phyloP scores from a whole-genome alignment of 768 basidiomycete genomes.

The Kwoniella sp. region DNA sequence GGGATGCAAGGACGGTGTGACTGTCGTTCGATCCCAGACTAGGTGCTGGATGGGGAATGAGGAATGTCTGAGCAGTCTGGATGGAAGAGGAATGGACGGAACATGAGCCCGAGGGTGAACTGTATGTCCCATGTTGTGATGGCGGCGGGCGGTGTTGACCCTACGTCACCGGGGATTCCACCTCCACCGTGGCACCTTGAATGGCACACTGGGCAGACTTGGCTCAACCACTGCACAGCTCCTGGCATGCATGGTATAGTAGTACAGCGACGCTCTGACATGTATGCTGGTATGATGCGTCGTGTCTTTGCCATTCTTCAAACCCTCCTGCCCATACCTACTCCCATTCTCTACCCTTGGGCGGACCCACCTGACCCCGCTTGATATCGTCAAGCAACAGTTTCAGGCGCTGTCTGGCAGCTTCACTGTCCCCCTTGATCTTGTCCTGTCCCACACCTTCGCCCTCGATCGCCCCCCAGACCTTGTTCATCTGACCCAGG shows the following conservation, averaged over 20 bases:
- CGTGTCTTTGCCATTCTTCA: not conserved
- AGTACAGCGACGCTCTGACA: too few relatives aligned
- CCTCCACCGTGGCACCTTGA: not conserved
- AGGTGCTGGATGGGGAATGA: too few relatives aligned
- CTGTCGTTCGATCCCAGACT: not conserved
- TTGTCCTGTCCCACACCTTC: slow-evolving; percentile 30
- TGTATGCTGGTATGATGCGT: too few relatives aligned
- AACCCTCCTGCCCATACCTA: not conserved
- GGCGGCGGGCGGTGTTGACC: not conserved
- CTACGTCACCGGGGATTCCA: not conserved
- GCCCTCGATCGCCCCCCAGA: slow-evolving; percentile 33
- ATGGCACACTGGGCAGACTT: not conserved
- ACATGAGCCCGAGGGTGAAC: too few relatives aligned
- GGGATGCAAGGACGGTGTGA: not conserved
- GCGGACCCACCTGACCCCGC: not conserved
- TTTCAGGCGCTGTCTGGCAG: slow-evolving; percentile 24
- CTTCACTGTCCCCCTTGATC: slow-evolving; percentile 32
- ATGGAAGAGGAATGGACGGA: too few relatives aligned
- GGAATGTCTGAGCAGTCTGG: too few relatives aligned
- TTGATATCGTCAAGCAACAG: slow-evolving; percentile 18
- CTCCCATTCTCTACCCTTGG: slow-evolving; percentile 12
- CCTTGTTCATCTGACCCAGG: slow-evolving; percentile 32
- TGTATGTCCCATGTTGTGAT: not conserved
- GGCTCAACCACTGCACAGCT: not conserved
- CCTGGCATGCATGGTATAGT: not conserved